phyloP scores from a whole-genome alignment of 2,329 filamentous ascomycete species.

The Penicillium sp. region DNA sequence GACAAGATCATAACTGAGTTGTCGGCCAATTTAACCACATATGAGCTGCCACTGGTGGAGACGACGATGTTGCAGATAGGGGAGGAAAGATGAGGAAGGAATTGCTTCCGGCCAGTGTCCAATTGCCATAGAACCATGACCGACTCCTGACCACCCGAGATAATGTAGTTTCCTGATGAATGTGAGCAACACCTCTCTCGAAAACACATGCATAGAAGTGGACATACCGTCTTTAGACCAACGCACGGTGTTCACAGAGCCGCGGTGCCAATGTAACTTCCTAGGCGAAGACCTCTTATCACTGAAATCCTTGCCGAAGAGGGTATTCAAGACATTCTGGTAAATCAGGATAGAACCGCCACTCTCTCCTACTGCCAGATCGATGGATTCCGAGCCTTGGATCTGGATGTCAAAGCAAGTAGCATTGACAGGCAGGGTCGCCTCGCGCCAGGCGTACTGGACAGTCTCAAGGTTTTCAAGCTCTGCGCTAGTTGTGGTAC shows the following conservation, averaged over 20 bases:
- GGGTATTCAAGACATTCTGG: conserved; percentile 61
- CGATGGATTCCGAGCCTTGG: conserved; percentile 54
- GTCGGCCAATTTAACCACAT: conserved; percentile 81
- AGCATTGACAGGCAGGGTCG: conserved; percentile 59
- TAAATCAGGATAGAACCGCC: conserved; percentile 80
- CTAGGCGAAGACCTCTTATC: conserved; percentile 51
- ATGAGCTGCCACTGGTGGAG: conserved; percentile 74
- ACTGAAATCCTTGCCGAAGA: conserved; percentile 28
- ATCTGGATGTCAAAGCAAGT: conserved; percentile 66
- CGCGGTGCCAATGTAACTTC: conserved; percentile 87
- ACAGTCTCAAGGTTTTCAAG: conserved; percentile 39
- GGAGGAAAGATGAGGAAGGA: conserved; percentile 84
- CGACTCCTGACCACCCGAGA: conserved; percentile 89
- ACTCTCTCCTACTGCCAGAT: conserved; percentile 73
- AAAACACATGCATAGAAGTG: background rate
- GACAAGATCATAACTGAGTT: conserved; percentile 90
- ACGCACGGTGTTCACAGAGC: conserved; percentile 76
- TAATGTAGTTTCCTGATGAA: conserved; percentile 75
- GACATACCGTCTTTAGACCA: conserved; percentile 83
- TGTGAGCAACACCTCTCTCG: conserved; percentile 24
- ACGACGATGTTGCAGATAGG: conserved; percentile 81
- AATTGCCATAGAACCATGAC: conserved; percentile 91
- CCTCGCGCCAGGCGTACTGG: conserved; percentile 54
- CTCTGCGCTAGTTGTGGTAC: conserved; percentile 44
- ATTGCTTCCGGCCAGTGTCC: conserved; percentile 77